Conservation (phyloP, 495 filamentous ascomycete genomes). For the Melanomma pulvis-pyrius region DNA sequence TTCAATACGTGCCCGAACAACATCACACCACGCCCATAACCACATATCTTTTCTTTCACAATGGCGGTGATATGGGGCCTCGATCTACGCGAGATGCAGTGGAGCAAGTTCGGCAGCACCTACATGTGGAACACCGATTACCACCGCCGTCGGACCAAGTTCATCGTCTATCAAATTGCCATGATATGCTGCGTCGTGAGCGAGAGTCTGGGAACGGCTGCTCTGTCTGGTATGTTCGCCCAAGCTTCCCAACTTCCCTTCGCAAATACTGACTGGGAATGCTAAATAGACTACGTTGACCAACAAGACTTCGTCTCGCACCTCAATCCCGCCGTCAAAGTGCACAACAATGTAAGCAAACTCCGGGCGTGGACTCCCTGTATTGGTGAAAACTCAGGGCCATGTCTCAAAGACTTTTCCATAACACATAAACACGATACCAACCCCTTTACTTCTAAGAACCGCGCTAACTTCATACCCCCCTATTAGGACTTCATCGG, state of each 20-base stretch:
- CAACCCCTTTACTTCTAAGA: slow-evolving; percentile 21
- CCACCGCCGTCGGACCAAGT: slow-evolving; percentile 55
- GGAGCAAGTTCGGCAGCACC: slow-evolving; percentile 54
- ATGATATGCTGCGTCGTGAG: slow-evolving; percentile 58
- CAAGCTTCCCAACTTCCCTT: neutral
- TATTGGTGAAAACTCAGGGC: neutral
- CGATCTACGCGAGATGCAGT: slow-evolving; percentile 55
- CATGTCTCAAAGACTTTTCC: neutral
- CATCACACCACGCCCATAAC: neutral
- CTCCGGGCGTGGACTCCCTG: neutral
- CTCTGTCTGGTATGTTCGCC: slow-evolving; percentile 48
- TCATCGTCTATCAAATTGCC: slow-evolving; percentile 58
- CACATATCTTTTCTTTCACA: neutral
- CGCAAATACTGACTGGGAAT: slow-evolving; percentile 6
- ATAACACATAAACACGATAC: neutral
- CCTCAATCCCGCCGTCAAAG: slow-evolving; percentile 38
- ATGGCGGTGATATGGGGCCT: slow-evolving; percentile 58
- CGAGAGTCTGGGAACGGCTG: slow-evolving; percentile 54
- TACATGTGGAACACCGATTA: slow-evolving; percentile 56
- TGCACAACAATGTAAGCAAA: slow-evolving; percentile 47
- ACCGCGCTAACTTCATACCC: neutral
- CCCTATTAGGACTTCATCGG: slow-evolving; percentile 48
- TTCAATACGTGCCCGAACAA: neutral
- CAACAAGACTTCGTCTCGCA: slow-evolving; percentile 49
- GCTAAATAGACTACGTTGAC: slow-evolving; percentile 51